Evolutionary conservation across 2,329 filamentous ascomycete genomes (phyloP).

Genomic region (Nothophoma quercina): DNA sequence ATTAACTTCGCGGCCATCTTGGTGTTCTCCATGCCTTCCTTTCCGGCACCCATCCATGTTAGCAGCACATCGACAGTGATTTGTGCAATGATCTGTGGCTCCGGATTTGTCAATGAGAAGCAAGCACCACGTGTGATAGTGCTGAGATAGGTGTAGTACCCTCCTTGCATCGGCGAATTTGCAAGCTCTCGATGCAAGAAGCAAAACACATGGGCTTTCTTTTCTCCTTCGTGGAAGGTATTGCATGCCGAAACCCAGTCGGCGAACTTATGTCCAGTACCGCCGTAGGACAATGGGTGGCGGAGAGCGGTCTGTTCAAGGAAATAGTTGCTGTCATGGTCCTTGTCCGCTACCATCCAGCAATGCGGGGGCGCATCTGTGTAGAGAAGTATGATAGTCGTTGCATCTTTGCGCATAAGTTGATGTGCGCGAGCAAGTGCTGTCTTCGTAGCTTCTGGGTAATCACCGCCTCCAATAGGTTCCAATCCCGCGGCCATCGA

Average conservation of each 20-base stretch:
- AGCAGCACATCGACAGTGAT: slow-evolving; percentile 54
- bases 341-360: slow-evolving; percentile 36
- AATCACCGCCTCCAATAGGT: slow-evolving; percentile 51
- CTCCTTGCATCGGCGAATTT: slow-evolving; percentile 19
- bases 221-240: slow-evolving; percentile 46
- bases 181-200: slow-evolving; percentile 43
- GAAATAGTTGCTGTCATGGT: slow-evolving; percentile 38
- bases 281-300: slow-evolving; percentile 38
- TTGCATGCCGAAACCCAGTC: slow-evolving; percentile 56
- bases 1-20: slow-evolving; percentile 24
- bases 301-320: slow-evolving; percentile 37
- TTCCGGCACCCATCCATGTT: slow-evolving; percentile 54
- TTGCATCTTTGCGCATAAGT: slow-evolving; percentile 58
- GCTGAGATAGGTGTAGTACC: slow-evolving; percentile 54
- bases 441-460: slow-evolving; percentile 60
- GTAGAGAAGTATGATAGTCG: slow-evolving; percentile 60
- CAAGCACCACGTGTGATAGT: slow-evolving; percentile 54
- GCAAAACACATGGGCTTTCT: slow-evolving; percentile 56
- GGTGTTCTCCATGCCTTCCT: slow-evolving; percentile 18
- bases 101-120: slow-evolving; percentile 40
- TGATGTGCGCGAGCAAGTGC: slow-evolving; percentile 57
- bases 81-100: slow-evolving; percentile 48
- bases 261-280: slow-evolving; percentile 47
- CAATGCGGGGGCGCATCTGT: slow-evolving; percentile 60
- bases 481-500: slow-evolving; percentile 34